These are phyloP conservation scores for Russula foetens DNA, from an alignment of 768 basidiomycete species.

Conservation along the genomic window DNA sequence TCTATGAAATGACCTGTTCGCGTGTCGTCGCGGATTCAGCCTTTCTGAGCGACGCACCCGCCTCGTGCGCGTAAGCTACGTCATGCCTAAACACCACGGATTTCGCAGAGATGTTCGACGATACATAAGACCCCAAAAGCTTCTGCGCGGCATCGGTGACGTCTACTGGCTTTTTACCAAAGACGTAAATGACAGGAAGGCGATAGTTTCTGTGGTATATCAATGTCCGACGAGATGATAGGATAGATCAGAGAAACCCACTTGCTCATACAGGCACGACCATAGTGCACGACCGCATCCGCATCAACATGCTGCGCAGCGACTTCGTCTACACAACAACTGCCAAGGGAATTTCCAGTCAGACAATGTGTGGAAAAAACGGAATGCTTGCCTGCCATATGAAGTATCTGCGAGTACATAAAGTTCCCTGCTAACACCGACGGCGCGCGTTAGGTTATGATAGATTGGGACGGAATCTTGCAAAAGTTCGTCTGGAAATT, in stretches of 20 bases:
- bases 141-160: conserved; percentile 39
- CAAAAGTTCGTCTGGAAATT: conserved; percentile 93
- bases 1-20: conserved; percentile 27
- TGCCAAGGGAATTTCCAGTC: conserved; percentile 23
- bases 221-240: background rate
- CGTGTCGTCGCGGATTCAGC: background rate
- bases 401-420: conserved; percentile 97
- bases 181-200: conserved; percentile 84
- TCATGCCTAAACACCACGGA: conserved; percentile 61
- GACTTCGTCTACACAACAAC: conserved; percentile 96
- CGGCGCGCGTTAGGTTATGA: conserved; percentile 45
- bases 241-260: conserved; percentile 24
- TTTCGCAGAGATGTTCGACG: conserved; percentile 13
- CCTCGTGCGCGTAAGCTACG: conserved; percentile 63
- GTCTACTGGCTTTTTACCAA: conserved; percentile 67
- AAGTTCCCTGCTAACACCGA: conserved; percentile 46
- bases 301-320: conserved; percentile 92
- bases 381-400: conserved; percentile 72
- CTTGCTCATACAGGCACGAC: conserved; percentile 93
- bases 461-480: conserved; percentile 82
- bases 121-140: conserved; percentile 31
- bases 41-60: conserved; percentile 38
- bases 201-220: conserved; percentile 58
- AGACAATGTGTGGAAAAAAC: background rate
- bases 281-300: conserved; percentile 89